Percentiles rank a stretch among this genome's conserved stretches.
phyloP scores from a whole-genome alignment of 768 basidiomycete species.

The Pisolithus sp. region DNA sequence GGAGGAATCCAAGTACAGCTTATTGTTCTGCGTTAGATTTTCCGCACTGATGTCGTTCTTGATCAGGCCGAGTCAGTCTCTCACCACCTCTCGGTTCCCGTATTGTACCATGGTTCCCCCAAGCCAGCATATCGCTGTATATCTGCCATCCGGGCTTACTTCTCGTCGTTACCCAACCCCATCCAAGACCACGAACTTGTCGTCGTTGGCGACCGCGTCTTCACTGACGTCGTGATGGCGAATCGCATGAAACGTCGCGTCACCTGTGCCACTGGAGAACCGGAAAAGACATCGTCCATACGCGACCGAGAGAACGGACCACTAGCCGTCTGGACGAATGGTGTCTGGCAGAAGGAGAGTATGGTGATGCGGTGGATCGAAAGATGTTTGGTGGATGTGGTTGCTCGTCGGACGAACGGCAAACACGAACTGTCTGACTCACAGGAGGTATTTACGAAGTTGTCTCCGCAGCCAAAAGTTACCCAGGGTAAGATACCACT shows the following conservation, averaged over 20 bases:
- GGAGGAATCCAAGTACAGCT: constrained; percentile 67
- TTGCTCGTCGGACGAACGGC: constrained; percentile 34
- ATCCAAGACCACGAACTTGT: constrained; percentile 61
- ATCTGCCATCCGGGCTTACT: constrained; percentile 64
- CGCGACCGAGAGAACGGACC: constrained; percentile 36
- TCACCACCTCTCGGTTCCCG: constrained; percentile 69
- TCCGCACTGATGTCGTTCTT: not conserved
- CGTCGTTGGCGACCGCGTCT: constrained; percentile 85
- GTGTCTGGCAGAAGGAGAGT: constrained; percentile 62
- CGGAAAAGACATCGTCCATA: constrained; percentile 5
- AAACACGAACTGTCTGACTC: constrained; percentile 2
- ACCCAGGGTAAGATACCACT: not conserved
- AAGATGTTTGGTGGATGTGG: constrained; percentile 39
- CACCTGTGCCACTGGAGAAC: constrained; percentile 3
- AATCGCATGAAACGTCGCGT: constrained; percentile 51
- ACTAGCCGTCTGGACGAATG: constrained; percentile 63
- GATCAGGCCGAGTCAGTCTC: constrained; percentile 74
- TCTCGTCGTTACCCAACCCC: constrained; percentile 52
- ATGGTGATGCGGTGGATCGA: constrained; percentile 59
- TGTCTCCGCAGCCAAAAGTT: not conserved
- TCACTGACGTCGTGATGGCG: constrained; percentile 87
- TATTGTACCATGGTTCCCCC: constrained; percentile 65
- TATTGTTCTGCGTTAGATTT: constrained; percentile 24
- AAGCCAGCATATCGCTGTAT: constrained; percentile 85
- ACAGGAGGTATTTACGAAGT: not conserved